A percentile compares a stretch with the other conserved stretches of the same genome.
phyloP scores from a whole-genome alignment of 1,139 yeast species.

The Starmera stellimalicola region DNA sequence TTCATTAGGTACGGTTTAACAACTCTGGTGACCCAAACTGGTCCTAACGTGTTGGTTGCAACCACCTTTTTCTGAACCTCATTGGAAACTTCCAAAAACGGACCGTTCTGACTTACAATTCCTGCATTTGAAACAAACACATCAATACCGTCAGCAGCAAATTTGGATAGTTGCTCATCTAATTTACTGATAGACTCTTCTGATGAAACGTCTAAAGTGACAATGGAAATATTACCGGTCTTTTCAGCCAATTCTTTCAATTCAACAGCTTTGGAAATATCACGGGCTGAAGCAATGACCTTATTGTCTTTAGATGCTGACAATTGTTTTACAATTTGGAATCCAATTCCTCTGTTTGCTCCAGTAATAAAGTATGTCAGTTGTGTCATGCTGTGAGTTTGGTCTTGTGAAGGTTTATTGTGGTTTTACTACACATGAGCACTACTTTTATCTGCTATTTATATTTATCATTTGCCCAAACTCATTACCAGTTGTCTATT shows the following conservation, averaged over 20 bases:
- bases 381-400: no score
- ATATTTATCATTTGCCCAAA: no score
- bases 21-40: slow-evolving; percentile 1
- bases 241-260: slow-evolving; percentile 1
- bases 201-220: slow-evolving; percentile 12
- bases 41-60: neutral
- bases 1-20: slow-evolving; percentile 3
- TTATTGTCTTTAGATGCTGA: slow-evolving; percentile 9
- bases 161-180: slow-evolving; percentile 3
- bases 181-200: slow-evolving; percentile 10
- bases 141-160: slow-evolving; percentile 27
- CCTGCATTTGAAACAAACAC: slow-evolving; percentile 44
- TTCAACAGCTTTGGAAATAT: slow-evolving; percentile 7
- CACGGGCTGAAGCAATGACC: slow-evolving; percentile 20
- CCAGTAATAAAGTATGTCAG: slow-evolving; percentile 20
- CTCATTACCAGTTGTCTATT: no score
- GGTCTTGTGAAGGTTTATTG: no score
- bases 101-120: slow-evolving; percentile 22
- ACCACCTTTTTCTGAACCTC: neutral
- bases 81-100: neutral
- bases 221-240: slow-evolving; percentile 3
- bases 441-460: no score
- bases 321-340: slow-evolving; percentile 16
- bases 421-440: no score
- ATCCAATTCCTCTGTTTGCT: slow-evolving; percentile 26